A percentile compares a stretch with the other conserved stretches of the same genome.
Evolutionary conservation across 2,329 filamentous ascomycete genomes (phyloP).

Genomic region (Diaporthe ampelina): DNA sequence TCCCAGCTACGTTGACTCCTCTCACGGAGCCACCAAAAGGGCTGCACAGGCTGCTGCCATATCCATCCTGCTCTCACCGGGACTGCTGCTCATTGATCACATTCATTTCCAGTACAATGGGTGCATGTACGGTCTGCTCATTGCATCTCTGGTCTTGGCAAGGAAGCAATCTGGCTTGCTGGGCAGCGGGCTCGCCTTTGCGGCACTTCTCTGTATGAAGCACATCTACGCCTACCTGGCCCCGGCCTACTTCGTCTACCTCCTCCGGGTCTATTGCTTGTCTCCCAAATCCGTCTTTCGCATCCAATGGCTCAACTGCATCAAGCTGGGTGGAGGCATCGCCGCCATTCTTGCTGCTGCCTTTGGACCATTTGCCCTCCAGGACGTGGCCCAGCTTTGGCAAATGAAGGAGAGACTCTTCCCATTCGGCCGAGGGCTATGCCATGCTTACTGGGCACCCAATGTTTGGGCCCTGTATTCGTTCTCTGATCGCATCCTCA

Average conservation of each 20-base stretch:
- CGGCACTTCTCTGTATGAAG: constrained; percentile 90
- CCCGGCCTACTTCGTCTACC: constrained; percentile 93
- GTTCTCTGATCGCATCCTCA: constrained; percentile 86
- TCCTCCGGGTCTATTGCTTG: constrained; percentile 91
- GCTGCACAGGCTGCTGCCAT: constrained; percentile 88
- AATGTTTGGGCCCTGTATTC: constrained; percentile 99
- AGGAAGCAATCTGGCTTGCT: constrained; percentile 82
- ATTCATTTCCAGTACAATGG: constrained; percentile 99
- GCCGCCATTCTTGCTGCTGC: constrained; percentile 80
- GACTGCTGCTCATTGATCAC: constrained; percentile 96
- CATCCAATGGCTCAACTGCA: constrained; percentile 81
- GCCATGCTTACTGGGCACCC: constrained; percentile 98
- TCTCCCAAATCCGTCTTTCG: constrained; percentile 81
- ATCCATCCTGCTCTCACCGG: constrained; percentile 91
- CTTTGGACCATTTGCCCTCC: constrained; percentile 88
- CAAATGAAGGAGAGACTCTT: constrained; percentile 90
- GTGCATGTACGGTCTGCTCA: constrained; percentile 90
- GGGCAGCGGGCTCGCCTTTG: constrained; percentile 85
- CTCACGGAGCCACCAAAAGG: constrained; percentile 74
- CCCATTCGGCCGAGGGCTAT: constrained; percentile 92
- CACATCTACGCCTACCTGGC: constrained; percentile 98
- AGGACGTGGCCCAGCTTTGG: constrained; percentile 77
- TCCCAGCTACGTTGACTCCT: constrained; percentile 80
- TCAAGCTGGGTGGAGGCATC: constrained; percentile 86
- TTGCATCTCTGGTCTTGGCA: constrained; percentile 88